Conservation (phyloP, 1,284 basidiomycete genomes). For the Nidula niveotomentosa region DNA sequence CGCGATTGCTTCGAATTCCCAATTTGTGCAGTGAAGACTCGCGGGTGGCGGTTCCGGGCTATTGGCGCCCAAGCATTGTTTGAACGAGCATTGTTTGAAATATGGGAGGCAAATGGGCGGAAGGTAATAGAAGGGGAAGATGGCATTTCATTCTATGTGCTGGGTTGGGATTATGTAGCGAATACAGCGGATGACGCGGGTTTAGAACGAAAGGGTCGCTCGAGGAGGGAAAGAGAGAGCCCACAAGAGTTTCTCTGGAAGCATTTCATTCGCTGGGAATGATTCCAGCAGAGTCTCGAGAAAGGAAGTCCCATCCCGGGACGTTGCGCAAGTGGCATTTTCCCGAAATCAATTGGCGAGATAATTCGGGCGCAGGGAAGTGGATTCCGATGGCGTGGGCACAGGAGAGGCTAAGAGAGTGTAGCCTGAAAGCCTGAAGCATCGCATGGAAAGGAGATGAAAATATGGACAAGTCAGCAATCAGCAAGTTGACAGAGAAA, state of each 20-base stretch:
- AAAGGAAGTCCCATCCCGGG: not conserved
- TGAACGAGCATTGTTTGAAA: no score
- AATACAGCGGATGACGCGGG: no score
- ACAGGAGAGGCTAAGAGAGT: not conserved
- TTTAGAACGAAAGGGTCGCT: no score
- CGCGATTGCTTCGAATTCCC: not conserved
- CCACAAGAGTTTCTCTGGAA: not conserved
- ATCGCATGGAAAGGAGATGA: slow-evolving; percentile 7
- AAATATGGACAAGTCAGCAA: not conserved
- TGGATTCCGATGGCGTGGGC: not conserved
- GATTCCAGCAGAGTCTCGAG: not conserved
- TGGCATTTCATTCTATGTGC: no score
- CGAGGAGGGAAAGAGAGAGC: not conserved
- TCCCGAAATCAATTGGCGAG: not conserved
- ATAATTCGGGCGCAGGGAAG: no score
- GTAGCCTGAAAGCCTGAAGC: slow-evolving; percentile 6
- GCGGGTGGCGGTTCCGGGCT: no score
- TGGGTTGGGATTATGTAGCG: no score
- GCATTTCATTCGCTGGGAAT: not conserved
- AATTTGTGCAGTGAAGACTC: no score
- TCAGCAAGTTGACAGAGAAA: not conserved
- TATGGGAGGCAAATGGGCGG: no score
- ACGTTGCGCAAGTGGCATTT: not conserved
- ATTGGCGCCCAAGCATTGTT: no score
- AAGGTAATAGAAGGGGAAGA: no score